Percentiles rank a stretch among this genome's conserved stretches.
These are phyloP conservation scores for Nothophoma quercina DNA, from an alignment of 2,329 filamentous ascomycete genomes.

Conservation along the genomic window DNA sequence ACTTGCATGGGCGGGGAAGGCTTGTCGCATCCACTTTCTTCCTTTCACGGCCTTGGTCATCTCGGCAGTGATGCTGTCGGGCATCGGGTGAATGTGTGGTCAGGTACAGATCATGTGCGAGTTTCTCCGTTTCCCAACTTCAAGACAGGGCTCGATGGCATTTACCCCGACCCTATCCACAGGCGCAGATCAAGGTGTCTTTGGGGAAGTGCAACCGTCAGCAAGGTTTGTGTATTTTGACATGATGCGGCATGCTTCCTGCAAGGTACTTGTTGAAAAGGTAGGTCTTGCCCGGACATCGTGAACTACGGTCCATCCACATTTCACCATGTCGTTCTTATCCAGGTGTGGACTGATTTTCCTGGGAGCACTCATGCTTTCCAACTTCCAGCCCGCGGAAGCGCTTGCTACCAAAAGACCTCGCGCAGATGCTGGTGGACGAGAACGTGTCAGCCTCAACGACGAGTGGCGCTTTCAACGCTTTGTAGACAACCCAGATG, in stretches of 20 bases:
- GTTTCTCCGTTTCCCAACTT: slow-evolving; percentile 17
- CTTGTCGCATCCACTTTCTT: slow-evolving; percentile 22
- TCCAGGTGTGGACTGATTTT: slow-evolving; percentile 14
- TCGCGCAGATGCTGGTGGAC: slow-evolving; percentile 11
- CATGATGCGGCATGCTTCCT: background rate
- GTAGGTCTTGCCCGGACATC: background rate
- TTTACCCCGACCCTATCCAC: slow-evolving; percentile 10
- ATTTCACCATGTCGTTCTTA: slow-evolving; percentile 9
- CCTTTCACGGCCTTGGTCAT: slow-evolving; percentile 6
- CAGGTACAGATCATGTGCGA: slow-evolving; percentile 9
- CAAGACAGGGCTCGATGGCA: background rate
- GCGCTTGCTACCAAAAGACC: slow-evolving; percentile 15
- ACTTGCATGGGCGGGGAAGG: slow-evolving; percentile 24
- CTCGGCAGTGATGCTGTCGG: background rate
- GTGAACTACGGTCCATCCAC: background rate
- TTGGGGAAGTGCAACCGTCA: slow-evolving; percentile 8
- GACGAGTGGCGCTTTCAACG: slow-evolving; percentile 52
- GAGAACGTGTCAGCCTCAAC: slow-evolving; percentile 47
- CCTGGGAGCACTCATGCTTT: slow-evolving; percentile 21
- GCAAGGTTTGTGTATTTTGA: background rate
- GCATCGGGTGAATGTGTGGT: slow-evolving; percentile 15
- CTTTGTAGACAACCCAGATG: slow-evolving; percentile 48
- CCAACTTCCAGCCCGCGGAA: slow-evolving; percentile 7
- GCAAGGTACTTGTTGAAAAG: slow-evolving; percentile 3
- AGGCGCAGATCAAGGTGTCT: slow-evolving; percentile 3